Evolutionary conservation across 2,329 filamentous ascomycete species (phyloP), one percentile per base, ranked within the genome.

Genomic region (Hymenoscyphus albidus): DNA sequence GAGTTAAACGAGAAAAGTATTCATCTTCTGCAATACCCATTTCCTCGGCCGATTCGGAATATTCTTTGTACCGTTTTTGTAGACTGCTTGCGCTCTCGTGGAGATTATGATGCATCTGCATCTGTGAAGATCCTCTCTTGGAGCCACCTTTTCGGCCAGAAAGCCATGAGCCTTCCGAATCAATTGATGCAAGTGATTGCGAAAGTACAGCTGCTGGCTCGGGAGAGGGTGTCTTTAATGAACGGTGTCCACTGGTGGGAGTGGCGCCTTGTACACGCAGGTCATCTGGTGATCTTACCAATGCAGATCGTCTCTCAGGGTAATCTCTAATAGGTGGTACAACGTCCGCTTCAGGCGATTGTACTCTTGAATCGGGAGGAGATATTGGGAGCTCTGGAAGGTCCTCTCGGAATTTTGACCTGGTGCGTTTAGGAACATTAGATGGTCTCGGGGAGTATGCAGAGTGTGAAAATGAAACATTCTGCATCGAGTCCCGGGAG

Each of bases 131-230:
- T 38, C 78, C 76, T 68, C 80, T 77, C 72, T 80, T 81, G 69
- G 81, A 83, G 59, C 77, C 78, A 68, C 79, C 63, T 69, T 78
- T 77, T 64, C 88, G 88, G 16, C 94, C 93, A 3, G 93, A 95
- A 56, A 99, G 87, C 95, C 95, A 99, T 0, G 93, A 97, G 4
- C 86, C 95, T 79, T 99, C 95, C 0, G 93, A 97, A 74, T 97
- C 95, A 65, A 98, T 92, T 0, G 93, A 97, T 1, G 93, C 95
- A 18, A 98, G 82, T 0, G 94, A 98, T 76, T 93, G 89, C 38
- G 93, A 92, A 74, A 93, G 77, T 44, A 68, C 84, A 72, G 61
- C 75, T 70, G 61, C 75, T 42, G 79, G 83, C 70, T 83, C 88
- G 18, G 81, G 86, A 5, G 83, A 87, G 32, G 79, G 75, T 31